A percentile compares a stretch with the other conserved stretches of the same genome.
These are phyloP conservation scores for Colletotrichum zoysiae DNA, from an alignment of 2,329 filamentous ascomycete genomes.

Conservation along the genomic window DNA sequence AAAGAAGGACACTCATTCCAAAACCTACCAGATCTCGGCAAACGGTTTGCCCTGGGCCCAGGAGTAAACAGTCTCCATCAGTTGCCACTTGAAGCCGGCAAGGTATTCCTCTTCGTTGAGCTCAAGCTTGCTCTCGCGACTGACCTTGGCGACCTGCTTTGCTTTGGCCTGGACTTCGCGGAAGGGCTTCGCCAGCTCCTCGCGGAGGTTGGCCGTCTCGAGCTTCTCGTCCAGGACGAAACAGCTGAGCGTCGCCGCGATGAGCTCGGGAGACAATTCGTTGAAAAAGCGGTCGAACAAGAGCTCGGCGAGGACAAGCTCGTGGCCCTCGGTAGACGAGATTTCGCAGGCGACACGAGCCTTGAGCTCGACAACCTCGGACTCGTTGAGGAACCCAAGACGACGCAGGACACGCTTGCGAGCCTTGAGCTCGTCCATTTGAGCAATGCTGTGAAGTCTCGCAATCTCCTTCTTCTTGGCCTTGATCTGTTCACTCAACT, in stretches of 20 bases:
- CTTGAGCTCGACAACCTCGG: constrained; percentile 95
- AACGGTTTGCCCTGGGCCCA: constrained; percentile 95
- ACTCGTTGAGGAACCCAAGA: constrained; percentile 94
- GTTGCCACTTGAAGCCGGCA: constrained; percentile 88
- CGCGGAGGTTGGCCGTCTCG: constrained; percentile 80
- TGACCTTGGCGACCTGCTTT: constrained; percentile 90
- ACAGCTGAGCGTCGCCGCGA: constrained; percentile 87
- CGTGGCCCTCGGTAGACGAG: constrained; percentile 89
- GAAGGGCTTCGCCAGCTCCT: constrained; percentile 88
- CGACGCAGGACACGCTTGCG: constrained; percentile 95
- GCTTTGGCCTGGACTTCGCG: constrained; percentile 90
- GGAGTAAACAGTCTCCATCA: constrained; percentile 95
- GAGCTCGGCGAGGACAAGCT: constrained; percentile 91
- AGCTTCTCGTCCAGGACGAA: constrained; percentile 99
- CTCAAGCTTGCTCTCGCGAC: constrained; percentile 91
- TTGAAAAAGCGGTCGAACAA: constrained; percentile 99
- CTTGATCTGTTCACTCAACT: constrained; percentile 83
- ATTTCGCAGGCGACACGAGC: constrained; percentile 98
- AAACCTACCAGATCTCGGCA: constrained; percentile 90
- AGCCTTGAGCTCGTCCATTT: constrained; percentile 95
- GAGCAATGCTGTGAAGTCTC: constrained; percentile 87
- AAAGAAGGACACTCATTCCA: too few relatives aligned
- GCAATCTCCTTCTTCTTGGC: constrained; percentile 87
- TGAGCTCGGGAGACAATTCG: constrained; percentile 88
- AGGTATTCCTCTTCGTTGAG: constrained; percentile 97